A percentile compares a stretch with the other conserved stretches of the same genome.
phyloP scores from a whole-genome alignment of 2,329 filamentous ascomycete species.

The Alternaria solani region DNA sequence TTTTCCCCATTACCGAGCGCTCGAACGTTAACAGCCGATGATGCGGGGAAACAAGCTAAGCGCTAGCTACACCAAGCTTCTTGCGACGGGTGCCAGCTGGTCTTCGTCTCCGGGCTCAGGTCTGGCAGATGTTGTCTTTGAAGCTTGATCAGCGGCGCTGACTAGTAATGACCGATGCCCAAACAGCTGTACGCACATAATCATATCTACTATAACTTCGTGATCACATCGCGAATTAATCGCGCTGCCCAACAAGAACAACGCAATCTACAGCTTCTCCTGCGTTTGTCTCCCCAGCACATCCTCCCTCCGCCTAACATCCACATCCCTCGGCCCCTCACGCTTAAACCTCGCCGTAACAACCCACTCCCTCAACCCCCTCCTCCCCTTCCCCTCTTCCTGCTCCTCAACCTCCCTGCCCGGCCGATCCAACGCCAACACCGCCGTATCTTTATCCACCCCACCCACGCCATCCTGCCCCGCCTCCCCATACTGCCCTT shows the following conservation, averaged over 20 bases:
- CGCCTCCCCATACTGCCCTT: conserved; percentile 46
- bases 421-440: conserved; percentile 63
- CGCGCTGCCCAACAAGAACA: not conserved
- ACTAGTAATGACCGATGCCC: too few relatives aligned
- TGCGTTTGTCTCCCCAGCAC: conserved; percentile 49
- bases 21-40: too few relatives aligned
- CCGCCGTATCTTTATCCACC: conserved; percentile 58
- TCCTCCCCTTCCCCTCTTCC: conserved; percentile 51
- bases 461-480: conserved; percentile 42
- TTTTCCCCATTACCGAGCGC: too few relatives aligned
- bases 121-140: too few relatives aligned
- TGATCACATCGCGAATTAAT: too few relatives aligned
- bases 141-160: too few relatives aligned
- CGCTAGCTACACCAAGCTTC: not conserved
- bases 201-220: too few relatives aligned
- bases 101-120: too few relatives aligned
- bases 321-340: conserved; percentile 64
- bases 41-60: conserved; percentile 14
- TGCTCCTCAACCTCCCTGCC: conserved; percentile 64
- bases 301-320: conserved; percentile 57
- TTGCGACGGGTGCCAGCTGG: not conserved
- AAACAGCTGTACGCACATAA: too few relatives aligned
- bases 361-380: conserved; percentile 63
- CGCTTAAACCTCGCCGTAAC: conserved; percentile 65
- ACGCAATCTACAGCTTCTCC: conserved; percentile 24